Evolutionary conservation across 169 alveolate species (phyloP).

Genomic region (Perkinsus chesapeaki): DNA sequence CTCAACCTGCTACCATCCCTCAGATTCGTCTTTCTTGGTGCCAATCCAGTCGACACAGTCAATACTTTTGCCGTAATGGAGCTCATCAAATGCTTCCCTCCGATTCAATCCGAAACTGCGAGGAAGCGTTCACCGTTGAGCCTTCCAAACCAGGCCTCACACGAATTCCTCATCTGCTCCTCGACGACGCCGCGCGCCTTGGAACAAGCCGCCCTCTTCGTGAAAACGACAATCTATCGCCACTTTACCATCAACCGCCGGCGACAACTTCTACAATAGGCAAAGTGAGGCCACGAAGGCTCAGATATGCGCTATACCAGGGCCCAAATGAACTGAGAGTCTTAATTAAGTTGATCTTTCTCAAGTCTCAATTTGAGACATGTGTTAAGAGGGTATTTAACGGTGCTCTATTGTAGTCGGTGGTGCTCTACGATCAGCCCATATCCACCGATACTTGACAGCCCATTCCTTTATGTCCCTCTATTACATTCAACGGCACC

Average conservation of each 20-base stretch:
- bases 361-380: too few relatives aligned
- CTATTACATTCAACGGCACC: too few relatives aligned
- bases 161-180: neutral
- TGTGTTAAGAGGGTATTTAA: too few relatives aligned
- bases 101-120: neutral
- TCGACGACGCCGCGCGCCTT: neutral
- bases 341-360: too few relatives aligned
- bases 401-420: too few relatives aligned
- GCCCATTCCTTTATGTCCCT: too few relatives aligned
- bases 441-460: too few relatives aligned
- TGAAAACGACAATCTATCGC: neutral
- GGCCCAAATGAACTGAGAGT: too few relatives aligned
- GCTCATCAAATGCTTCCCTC: neutral
- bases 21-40: neutral
- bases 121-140: neutral
- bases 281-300: too few relatives aligned
- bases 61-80: neutral
- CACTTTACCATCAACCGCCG: neutral
- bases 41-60: neutral
- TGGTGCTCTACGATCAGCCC: too few relatives aligned
- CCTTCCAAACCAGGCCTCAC: neutral
- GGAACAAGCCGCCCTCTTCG: neutral
- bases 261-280: too few relatives aligned
- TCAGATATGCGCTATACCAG: too few relatives aligned
- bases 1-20: neutral